Evolutionary conservation across 192 early-diverging fungal species (phyloP).

Genomic region (Coemansia sp.): DNA sequence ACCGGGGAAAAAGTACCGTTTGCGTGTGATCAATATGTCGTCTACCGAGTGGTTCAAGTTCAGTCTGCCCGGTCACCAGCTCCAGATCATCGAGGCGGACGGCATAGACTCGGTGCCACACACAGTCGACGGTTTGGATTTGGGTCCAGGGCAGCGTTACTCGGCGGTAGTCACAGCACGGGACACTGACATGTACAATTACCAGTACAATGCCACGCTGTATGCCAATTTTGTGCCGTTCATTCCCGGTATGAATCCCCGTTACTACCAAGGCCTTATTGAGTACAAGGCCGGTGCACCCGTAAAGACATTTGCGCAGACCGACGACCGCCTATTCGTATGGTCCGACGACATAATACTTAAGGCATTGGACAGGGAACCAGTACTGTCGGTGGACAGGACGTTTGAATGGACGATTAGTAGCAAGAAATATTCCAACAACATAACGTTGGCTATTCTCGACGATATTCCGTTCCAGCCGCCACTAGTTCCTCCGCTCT

Average conservation of each 20-base stretch:
- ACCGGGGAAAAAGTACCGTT: conserved; percentile 75
- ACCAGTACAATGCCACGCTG: conserved; percentile 67
- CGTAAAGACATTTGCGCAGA: background rate
- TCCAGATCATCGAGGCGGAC: conserved; percentile 77
- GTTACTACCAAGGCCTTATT: conserved; percentile 15
- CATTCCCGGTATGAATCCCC: conserved; percentile 53
- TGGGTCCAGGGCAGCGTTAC: conserved; percentile 70
- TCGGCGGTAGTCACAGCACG: conserved; percentile 76
- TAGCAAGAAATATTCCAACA: background rate
- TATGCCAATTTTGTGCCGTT: conserved; percentile 61
- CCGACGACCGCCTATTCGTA: background rate
- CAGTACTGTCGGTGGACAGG: conserved; percentile 18
- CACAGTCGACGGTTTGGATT: conserved; percentile 57
- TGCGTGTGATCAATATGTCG: conserved; percentile 75
- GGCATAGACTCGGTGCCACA: conserved; percentile 60
- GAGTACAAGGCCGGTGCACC: conserved; percentile 15
- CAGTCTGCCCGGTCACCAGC: conserved; percentile 70
- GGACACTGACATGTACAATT: conserved; percentile 59
- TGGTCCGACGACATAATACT: conserved; percentile 31
- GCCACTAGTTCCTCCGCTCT: background rate
- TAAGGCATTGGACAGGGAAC: conserved; percentile 7
- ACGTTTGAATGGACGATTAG: background rate
- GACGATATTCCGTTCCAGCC: conserved; percentile 1
- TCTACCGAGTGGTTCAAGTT: conserved; percentile 70
- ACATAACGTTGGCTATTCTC: background rate